A percentile compares a stretch with the other conserved stretches of the same genome.
phyloP scores from a whole-genome alignment of 2,329 filamentous ascomycete species.

The Dothiorella sarmentorum region DNA sequence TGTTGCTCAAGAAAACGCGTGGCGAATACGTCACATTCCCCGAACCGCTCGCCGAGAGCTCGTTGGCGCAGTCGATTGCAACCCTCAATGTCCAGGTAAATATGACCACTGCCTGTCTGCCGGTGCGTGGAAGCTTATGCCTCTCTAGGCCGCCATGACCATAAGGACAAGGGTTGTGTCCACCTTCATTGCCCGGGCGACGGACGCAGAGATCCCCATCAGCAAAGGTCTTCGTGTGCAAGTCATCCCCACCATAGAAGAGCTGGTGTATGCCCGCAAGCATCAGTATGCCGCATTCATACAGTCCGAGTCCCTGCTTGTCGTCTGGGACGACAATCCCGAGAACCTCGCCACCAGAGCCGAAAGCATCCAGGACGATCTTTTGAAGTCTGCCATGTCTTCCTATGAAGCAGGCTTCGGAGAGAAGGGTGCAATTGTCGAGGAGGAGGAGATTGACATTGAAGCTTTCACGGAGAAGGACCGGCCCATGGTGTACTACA shows the following conservation, averaged over 20 bases:
- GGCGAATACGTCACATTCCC: slow-evolving; percentile 16
- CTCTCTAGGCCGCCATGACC: not conserved
- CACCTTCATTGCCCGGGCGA: slow-evolving; percentile 5
- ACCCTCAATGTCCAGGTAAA: slow-evolving; percentile 16
- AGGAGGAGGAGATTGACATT: slow-evolving; percentile 61
- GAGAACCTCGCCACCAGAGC: slow-evolving; percentile 67
- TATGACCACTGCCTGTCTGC: too few species aligned
- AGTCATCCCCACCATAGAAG: slow-evolving; percentile 68
- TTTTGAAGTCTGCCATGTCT: slow-evolving; percentile 76
- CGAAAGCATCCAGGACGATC: slow-evolving; percentile 68
- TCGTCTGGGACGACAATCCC: slow-evolving; percentile 82
- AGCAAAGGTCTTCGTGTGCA: slow-evolving; percentile 75
- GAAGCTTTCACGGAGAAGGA: slow-evolving; percentile 66
- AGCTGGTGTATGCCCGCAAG: slow-evolving; percentile 68
- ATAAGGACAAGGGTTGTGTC: slow-evolving; percentile 15
- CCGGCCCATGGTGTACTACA: slow-evolving; percentile 65
- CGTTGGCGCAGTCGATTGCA: slow-evolving; percentile 9
- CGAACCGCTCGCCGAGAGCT: not conserved
- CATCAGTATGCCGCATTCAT: slow-evolving; percentile 80
- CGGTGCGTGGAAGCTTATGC: not conserved
- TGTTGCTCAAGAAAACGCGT: slow-evolving; percentile 11
- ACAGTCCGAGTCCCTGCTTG: slow-evolving; percentile 64
- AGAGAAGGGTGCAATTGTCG: slow-evolving; percentile 49
- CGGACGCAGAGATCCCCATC: slow-evolving; percentile 64
- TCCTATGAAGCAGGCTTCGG: slow-evolving; percentile 50